These are phyloP conservation scores for Sporothrix euskadiensis DNA, from an alignment of 2,329 filamentous ascomycete species.

Conservation along the genomic window DNA sequence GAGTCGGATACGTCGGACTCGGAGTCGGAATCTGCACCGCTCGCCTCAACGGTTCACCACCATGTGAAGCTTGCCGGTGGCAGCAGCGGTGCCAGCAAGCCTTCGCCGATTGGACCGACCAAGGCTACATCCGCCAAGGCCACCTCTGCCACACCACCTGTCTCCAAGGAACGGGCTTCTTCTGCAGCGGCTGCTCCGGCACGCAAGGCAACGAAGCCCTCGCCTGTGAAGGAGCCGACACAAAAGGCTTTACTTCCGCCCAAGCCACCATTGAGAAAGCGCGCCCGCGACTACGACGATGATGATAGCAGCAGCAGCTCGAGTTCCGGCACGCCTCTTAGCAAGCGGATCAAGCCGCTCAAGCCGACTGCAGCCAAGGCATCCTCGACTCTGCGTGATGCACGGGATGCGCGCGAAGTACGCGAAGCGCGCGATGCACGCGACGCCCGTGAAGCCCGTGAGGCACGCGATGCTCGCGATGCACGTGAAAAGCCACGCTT, in stretches of 20 bases:
- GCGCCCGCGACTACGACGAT: conserved; percentile 53
- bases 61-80: conserved; percentile 22
- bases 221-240: conserved; percentile 27
- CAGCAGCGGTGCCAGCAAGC: conserved; percentile 18
- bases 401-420: background rate
- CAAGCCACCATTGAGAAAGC: conserved; percentile 49
- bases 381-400: conserved; percentile 14
- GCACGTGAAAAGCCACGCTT: conserved; percentile 8
- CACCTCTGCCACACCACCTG: background rate
- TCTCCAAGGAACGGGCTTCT: conserved; percentile 24
- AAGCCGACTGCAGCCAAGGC: conserved; percentile 32
- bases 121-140: conserved; percentile 29
- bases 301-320: conserved; percentile 60
- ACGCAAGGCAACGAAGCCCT: conserved; percentile 29
- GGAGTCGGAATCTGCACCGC: conserved; percentile 43
- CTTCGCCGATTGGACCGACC: conserved; percentile 25
- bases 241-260: conserved; percentile 29
- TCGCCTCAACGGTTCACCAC: conserved; percentile 40
- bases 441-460: background rate
- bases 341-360: conserved; percentile 56
- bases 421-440: background rate
- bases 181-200: conserved; percentile 30
- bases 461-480: background rate
- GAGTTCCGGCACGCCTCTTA: conserved; percentile 59
- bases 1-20: conserved; percentile 56